Base-by-base conservation (phyloP, 2,329 filamentous ascomycete species). In the Corinectria fuckeliana region DNA sequence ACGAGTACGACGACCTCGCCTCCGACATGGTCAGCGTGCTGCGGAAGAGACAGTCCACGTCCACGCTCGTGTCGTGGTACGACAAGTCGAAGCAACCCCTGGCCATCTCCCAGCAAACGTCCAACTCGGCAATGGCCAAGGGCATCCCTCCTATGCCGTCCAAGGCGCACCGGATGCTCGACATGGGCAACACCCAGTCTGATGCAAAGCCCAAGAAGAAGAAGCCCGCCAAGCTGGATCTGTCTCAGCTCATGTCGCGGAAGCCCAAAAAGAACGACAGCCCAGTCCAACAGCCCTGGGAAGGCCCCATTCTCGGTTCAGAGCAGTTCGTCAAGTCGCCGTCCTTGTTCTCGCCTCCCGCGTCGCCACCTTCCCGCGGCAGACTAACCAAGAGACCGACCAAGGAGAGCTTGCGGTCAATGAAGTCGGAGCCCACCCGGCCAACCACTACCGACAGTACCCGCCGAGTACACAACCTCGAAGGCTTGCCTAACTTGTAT, bases 51-150 rank as follows among this genome's bases (percentile, higher is more conserved):
- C 76, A 78, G 44, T 87, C 85, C 2, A 80, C 76, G 34, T 85
- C 84, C 4, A 86, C 84, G n/a, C 80, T 86, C 58, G 76, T 76
- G 28, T 84, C 83, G 1, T 84, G 81, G 72, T 87, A 87, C 70
- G 84, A 87, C 72, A 82, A 83, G 67, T 71, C 81, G 5, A 85
- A 84, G 66, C 77, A 83, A 47, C 83, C 84, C 10, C 76, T 86
- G 5, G 78, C 82, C n/a, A 81, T 85, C 60, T 85, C 84, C 1
- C 84, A 86, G 66, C 84, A 87, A 69, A 86, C 85, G 0, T 85
- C 84, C 0, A 81, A 78, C 41, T 85, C 84, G 1, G 81, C 83
- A 59, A 86, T 87, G 80, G 82, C 84, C 20, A 85, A 83, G 64
- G 83, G 82, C 3, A 69, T 81, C 4, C 82, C 83, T 0, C 68